Percentiles rank a stretch among this genome's conserved stretches.
Evolutionary conservation across 108 stramenopile genomes (phyloP).

Genomic region (Nitzschia inconspicua): DNA sequence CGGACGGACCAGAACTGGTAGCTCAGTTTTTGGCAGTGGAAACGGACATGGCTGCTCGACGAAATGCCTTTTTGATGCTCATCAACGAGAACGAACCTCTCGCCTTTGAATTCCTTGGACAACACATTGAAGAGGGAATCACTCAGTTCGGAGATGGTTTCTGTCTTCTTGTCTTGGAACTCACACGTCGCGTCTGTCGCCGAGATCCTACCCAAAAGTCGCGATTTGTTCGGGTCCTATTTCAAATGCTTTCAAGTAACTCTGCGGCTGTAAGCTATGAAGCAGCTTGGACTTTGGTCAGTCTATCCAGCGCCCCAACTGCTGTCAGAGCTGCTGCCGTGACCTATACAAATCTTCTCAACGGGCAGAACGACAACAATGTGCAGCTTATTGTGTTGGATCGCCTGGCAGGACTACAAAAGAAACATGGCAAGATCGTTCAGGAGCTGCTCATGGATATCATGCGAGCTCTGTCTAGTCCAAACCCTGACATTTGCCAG

Average conservation of each 20-base stretch:
- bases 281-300: constrained; percentile 98
- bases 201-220: constrained; percentile 97
- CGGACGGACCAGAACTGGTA: constrained; percentile 97
- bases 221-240: constrained; percentile 94
- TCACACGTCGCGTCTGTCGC: constrained; percentile 94
- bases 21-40: constrained; percentile 82
- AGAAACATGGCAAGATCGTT: constrained; percentile 92
- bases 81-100: constrained; percentile 94
- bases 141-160: constrained; percentile 94
- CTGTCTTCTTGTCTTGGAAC: constrained; percentile 93
- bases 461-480: constrained; percentile 90
- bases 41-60: constrained; percentile 89
- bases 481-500: constrained; percentile 96
- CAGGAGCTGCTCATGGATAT: constrained; percentile 98
- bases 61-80: constrained; percentile 99
- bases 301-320: constrained; percentile 95
- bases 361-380: constrained; percentile 95
- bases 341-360: constrained; percentile 96
- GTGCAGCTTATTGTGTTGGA: constrained; percentile 98
- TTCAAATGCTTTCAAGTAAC: constrained; percentile 88
- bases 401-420: constrained; percentile 88
- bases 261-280: constrained; percentile 97
- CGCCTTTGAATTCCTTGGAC: constrained; percentile 95
- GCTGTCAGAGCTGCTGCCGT: constrained; percentile 96
- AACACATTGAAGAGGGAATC: constrained; percentile 90